Conservation (phyloP, 2,329 filamentous ascomycete species). For the Alternaria brassicicola region DNA sequence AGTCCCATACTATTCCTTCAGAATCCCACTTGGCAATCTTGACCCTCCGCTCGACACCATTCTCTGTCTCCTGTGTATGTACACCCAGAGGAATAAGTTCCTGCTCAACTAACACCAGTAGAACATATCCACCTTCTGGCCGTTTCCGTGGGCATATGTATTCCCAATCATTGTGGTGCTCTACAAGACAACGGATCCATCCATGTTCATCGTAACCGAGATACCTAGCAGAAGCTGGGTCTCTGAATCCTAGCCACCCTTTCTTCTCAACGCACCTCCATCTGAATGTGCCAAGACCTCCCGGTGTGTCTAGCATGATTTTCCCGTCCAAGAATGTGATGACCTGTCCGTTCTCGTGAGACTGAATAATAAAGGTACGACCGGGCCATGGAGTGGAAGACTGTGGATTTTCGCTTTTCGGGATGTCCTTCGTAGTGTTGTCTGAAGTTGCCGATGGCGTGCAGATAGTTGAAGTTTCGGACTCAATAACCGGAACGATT, state of each 20-base stretch:
- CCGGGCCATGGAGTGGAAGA: conserved; percentile 32
- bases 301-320: conserved; percentile 37
- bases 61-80: conserved; percentile 1
- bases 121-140: conserved; percentile 9
- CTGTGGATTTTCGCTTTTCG: neutral
- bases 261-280: conserved; percentile 50
- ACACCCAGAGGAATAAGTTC: conserved; percentile 9
- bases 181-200: neutral
- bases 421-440: conserved; percentile 4
- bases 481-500: conserved; percentile 2
- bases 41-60: neutral
- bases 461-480: conserved; percentile 4
- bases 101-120: neutral
- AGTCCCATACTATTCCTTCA: conserved; percentile 8
- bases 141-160: conserved; percentile 10
- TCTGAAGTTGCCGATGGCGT: conserved; percentile 11
- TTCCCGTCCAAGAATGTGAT: conserved; percentile 43
- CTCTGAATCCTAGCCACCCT: conserved; percentile 50
- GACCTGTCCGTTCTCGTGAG: conserved; percentile 27
- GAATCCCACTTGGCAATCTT: conserved; percentile 9
- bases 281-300: conserved; percentile 30
- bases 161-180: neutral
- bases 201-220: conserved; percentile 10
- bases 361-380: conserved; percentile 43
- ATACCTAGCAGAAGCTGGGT: conserved; percentile 35